A percentile compares a stretch with the other conserved stretches of the same genome.
Conservation (phyloP, 768 basidiomycete species). For the Udeniomyces megalosporus region DNA sequence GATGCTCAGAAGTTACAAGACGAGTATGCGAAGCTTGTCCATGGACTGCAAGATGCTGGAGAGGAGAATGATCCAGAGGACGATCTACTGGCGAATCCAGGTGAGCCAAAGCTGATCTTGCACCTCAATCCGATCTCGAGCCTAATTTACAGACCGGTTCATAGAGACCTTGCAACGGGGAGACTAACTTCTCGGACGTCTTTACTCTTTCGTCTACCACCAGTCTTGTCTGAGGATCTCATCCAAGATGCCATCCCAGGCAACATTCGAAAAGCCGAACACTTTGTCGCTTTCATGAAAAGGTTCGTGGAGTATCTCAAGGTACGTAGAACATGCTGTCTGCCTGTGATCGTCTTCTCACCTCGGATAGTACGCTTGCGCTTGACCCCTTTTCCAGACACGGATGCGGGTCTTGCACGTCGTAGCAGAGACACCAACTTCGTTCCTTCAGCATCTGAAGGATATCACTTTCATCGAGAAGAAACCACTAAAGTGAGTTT, state of each 20-base stretch:
- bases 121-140: background rate
- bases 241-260: slow-evolving; percentile 91
- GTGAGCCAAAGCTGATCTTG: slow-evolving; percentile 33
- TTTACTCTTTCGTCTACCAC: background rate
- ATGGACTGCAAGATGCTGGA: slow-evolving; percentile 65
- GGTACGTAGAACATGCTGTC: slow-evolving; percentile 34
- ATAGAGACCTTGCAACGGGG: too few relatives aligned
- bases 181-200: too few relatives aligned
- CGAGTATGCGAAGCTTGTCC: slow-evolving; percentile 87
- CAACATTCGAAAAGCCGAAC: slow-evolving; percentile 95
- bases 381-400: slow-evolving; percentile 42
- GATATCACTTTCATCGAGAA: slow-evolving; percentile 98
- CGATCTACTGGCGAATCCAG: slow-evolving; percentile 71
- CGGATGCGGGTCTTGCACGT: slow-evolving; percentile 98
- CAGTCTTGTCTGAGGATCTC: slow-evolving; percentile 85
- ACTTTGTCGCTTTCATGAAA: slow-evolving; percentile 95
- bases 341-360: background rate
- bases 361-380: background rate
- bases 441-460: slow-evolving; percentile 92
- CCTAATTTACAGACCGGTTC: too few relatives aligned
- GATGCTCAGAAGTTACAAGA: slow-evolving; percentile 90
- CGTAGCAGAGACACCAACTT: slow-evolving; percentile 91
- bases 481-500: slow-evolving; percentile 80
- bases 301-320: slow-evolving; percentile 98
- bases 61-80: slow-evolving; percentile 44